Evolutionary conservation across 2,329 filamentous ascomycete species (phyloP), one percentile per base, ranked within the genome.

Genomic region (Cordyceps pruinosa): DNA sequence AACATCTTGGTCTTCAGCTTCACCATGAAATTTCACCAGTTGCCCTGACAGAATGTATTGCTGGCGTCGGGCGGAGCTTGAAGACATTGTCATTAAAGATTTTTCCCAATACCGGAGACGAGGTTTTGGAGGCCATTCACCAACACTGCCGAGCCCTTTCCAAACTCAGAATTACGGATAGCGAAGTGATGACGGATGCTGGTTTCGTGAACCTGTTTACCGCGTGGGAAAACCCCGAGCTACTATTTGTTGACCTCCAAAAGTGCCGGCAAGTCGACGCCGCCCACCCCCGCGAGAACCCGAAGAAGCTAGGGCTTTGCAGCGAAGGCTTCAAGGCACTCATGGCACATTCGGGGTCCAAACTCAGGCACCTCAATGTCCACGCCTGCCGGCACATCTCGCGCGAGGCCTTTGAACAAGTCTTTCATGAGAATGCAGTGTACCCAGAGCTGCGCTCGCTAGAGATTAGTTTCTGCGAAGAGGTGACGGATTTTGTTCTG

Each of bases 101-200:
- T 25, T 89, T 91, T 60, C 70, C 79, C 1, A 75, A 84, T 21
- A 78, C 83, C 2, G 83, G 92, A 63, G 87, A 94, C 67, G 75
- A 76, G 4, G 75, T 96, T 1, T 79, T 97, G 1, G 77, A 83
- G 47, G 77, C 82, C 1, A 86, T 97, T 58, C 88, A 90, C 68
- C 72, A 80, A 6, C 77, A 84, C 39, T 96, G 91, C 70, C 77
- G 72, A 7, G 73, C 76, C 1, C 78, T 97, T 17, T 71, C 69
- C 54, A 97, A 97, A 68, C 79, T 97, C 19, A 88, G 92, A 51
- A 83, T 97, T 64, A 88, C 86, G 0, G 85, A 90, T 62, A 95
- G 90, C 69, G 81, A 87, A 64, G 71, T 76, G 12, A 87, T 88
- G 72, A 91, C 88, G 0, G 92, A 97, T 68, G 77, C 77, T 4